Percentiles rank a stretch among this genome's conserved stretches.
Evolutionary conservation across 805 yeast species (phyloP).

Genomic region (Schizosaccharomyces octosporus): DNA sequence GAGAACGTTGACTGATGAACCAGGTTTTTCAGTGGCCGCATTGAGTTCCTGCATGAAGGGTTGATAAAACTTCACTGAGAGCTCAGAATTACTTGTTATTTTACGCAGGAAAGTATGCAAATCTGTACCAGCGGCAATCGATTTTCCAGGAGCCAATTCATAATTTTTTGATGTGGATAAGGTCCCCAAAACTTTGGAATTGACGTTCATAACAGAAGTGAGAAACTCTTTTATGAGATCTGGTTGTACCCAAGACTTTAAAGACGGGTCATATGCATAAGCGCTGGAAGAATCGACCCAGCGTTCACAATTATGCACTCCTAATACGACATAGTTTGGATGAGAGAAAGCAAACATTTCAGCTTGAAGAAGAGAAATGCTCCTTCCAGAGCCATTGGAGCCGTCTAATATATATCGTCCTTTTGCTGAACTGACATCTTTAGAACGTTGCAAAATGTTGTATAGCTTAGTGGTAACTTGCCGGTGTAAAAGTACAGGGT

Average conservation of each 20-base stretch:
- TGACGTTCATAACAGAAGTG: neutral
- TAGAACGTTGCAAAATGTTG: neutral
- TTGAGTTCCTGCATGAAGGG: neutral
- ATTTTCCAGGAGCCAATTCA: neutral
- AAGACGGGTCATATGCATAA: neutral
- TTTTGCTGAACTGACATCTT: neutral
- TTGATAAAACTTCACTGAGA: neutral
- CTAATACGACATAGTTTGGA: neutral
- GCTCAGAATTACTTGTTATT: neutral
- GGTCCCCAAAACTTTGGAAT: neutral
- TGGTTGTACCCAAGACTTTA: neutral
- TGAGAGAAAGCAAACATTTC: neutral
- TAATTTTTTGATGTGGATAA: neutral
- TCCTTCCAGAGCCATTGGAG: neutral
- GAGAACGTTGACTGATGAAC: neutral
- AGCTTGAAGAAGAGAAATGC: neutral
- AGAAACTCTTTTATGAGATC: neutral
- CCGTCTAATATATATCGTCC: neutral
- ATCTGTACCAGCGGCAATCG: neutral
- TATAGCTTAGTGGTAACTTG: neutral
- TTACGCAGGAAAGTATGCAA: neutral
- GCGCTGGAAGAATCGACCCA: neutral
- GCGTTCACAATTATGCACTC: neutral
- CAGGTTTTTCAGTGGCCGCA: no score
- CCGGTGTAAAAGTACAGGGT: neutral